Base-by-base conservation (phyloP, 2,329 filamentous ascomycete species). In the Exophiala sideris region DNA sequence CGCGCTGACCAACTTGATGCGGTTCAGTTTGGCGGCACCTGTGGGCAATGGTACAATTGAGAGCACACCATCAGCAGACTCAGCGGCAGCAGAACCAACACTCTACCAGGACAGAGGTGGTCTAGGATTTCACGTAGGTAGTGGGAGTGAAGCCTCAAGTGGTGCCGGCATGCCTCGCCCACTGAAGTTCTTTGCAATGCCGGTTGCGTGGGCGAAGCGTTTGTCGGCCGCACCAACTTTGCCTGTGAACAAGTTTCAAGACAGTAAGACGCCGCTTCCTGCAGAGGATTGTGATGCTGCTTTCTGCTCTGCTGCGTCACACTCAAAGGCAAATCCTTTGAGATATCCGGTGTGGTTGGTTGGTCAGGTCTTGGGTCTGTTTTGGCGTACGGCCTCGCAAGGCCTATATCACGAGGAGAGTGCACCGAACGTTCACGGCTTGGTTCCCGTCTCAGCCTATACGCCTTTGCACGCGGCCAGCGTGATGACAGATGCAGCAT, bases 261-360 rank as follows among this genome's bases (percentile, higher is more conserved):
- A 3, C 8, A 18, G n/a, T 9, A 20, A 18, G 14, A 7, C 16
- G 33, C 3, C 18, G 8, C 14, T 18, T 2, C 39, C 14, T 3
- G 9, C 18, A 49, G 46, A 34, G 5, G 8, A 29, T 9, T 40
- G 35, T 41, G 46, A 35, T 32, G 35, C 21, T 40, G 35, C 46
- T 20, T 40, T 41, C 36, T 49, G 46, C 36, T 49, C 46, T 1
- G 46, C 35, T 20, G 46, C 46, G 5, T 40, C 46, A 20, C 46
- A 18, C 9, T 2, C 46, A 10, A 41, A 33, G 21, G 16, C 46
- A 5, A 49, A 49, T 16, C 46, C 46, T n/a, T 12, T 49, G 3
- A 40, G 21, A 20, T 49, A 32, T 8, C 46, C 46, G 11, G 35
- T 49, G 20, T 49, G 20, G 35, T 32, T 49, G 12, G n/a, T 49